A percentile compares a stretch with the other conserved stretches of the same genome.
Conservation (phyloP, 164 flowering plant species). For the Vitis labrusca region DNA sequence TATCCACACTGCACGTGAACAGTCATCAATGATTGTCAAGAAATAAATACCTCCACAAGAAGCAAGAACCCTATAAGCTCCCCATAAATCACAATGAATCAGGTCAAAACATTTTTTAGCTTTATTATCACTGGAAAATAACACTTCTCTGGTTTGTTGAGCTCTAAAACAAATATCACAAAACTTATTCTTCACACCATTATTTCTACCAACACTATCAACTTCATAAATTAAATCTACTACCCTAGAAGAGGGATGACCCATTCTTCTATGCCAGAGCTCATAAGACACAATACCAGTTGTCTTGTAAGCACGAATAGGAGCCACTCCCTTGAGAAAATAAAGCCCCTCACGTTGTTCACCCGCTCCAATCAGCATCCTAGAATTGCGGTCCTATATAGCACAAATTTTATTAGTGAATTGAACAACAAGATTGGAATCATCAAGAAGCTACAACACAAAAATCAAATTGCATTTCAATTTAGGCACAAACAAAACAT, state of each 20-base stretch:
- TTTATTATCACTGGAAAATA: conserved; percentile 1
- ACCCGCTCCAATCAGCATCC: conserved; percentile 22
- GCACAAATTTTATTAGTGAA: conserved; percentile 11
- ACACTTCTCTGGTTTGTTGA: conserved; percentile 1
- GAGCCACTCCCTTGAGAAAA: neutral
- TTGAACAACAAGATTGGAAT: neutral
- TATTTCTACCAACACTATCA: neutral
- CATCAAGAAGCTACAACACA: neutral
- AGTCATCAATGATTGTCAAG: too few relatives aligned
- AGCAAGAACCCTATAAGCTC: too few relatives aligned
- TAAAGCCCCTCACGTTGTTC: neutral
- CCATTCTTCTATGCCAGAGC: neutral
- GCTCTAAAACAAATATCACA: conserved; percentile 13
- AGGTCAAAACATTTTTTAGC: too few relatives aligned
- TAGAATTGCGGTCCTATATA: conserved; percentile 14
- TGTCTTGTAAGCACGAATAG: neutral
- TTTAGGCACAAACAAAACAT: conserved; percentile 11
- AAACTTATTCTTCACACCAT: neutral
- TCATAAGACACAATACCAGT: neutral
- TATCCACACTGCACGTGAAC: too few relatives aligned
- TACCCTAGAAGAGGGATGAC: neutral
- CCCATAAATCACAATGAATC: too few relatives aligned
- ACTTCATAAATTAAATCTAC: neutral
- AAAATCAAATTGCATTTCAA: conserved; percentile 14
- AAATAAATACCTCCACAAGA: too few relatives aligned